phyloP scores from a whole-genome alignment of 2,329 filamentous ascomycete genomes.

The Aspergillus aculeatinus region DNA sequence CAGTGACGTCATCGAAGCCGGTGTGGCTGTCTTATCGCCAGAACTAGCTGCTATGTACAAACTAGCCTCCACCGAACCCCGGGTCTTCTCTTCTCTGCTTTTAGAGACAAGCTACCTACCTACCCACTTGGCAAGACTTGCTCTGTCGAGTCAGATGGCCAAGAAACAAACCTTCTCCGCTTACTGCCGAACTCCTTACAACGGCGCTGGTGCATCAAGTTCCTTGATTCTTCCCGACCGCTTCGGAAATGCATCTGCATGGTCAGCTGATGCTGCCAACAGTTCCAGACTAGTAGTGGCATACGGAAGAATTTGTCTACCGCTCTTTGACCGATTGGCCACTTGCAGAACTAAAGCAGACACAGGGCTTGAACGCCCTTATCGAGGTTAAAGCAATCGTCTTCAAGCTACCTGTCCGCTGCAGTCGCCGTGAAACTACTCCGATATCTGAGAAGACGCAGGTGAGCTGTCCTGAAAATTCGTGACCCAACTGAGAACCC shows the following conservation, averaged over 20 bases:
- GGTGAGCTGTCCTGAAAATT: not conserved
- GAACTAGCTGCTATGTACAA: not conserved
- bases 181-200: not conserved
- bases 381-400: not conserved
- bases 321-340: not conserved
- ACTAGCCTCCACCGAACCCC: constrained; percentile 12
- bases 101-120: not conserved
- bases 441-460: not conserved
- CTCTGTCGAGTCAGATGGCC: not conserved
- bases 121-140: not conserved
- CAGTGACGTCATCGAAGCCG: constrained; percentile 1
- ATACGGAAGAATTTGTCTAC: not conserved
- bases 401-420: not conserved
- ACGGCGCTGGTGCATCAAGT: not conserved
- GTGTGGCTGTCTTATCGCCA: constrained; percentile 3
- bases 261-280: not conserved
- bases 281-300: not conserved
- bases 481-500: constrained; percentile 5
- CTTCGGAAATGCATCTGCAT: not conserved
- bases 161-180: not conserved
- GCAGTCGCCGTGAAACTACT: not conserved
- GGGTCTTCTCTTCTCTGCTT: constrained; percentile 5
- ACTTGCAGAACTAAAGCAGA: not conserved
- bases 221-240: not conserved
- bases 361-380: not conserved